phyloP scores from a whole-genome alignment of 441 rosid species.

The Adansonia grandidieri region DNA sequence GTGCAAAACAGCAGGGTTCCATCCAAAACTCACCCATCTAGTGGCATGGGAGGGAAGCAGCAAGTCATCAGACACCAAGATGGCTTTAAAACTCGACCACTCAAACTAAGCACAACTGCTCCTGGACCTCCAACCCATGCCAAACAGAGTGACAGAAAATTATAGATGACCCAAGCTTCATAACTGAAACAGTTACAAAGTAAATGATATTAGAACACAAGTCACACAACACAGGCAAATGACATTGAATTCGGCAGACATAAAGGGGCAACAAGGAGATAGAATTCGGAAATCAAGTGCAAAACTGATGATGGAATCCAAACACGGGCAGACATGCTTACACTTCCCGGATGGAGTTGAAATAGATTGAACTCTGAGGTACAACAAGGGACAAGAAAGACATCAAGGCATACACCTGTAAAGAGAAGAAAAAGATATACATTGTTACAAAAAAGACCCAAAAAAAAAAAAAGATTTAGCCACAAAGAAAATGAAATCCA shows the following conservation, averaged over 20 bases:
- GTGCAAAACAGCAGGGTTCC: conserved; percentile 1
- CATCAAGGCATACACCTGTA: conserved; percentile 86
- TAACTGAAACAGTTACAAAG: conserved; percentile 60
- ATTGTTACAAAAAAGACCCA: not conserved
- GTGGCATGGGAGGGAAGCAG: conserved; percentile 77
- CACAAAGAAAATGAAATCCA: not conserved
- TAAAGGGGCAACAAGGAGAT: not conserved
- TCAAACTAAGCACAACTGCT: conserved; percentile 89
- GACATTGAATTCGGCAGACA: no score
- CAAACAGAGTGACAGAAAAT: conserved; percentile 83
- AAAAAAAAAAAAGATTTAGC: not conserved
- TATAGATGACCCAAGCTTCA: conserved; percentile 99
- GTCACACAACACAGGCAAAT: no score
- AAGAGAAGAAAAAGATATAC: conserved; percentile 23
- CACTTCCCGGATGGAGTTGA: conserved; percentile 95
- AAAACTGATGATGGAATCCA: conserved; percentile 17
- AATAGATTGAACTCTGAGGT: conserved; percentile 73
- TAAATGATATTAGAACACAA: conserved; percentile 12
- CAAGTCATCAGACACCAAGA: conserved; percentile 84
- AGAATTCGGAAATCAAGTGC: not conserved
- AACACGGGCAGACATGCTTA: conserved; percentile 43
- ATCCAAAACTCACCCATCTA: conserved; percentile 77
- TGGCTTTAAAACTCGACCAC: conserved; percentile 79
- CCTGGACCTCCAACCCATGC: conserved; percentile 99
- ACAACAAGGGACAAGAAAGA: conserved; percentile 83